Evolutionary conservation across 2,329 filamentous ascomycete genomes (phyloP), one percentile per base, ranked within the genome.

Genomic region (Coniochaeta sp.): DNA sequence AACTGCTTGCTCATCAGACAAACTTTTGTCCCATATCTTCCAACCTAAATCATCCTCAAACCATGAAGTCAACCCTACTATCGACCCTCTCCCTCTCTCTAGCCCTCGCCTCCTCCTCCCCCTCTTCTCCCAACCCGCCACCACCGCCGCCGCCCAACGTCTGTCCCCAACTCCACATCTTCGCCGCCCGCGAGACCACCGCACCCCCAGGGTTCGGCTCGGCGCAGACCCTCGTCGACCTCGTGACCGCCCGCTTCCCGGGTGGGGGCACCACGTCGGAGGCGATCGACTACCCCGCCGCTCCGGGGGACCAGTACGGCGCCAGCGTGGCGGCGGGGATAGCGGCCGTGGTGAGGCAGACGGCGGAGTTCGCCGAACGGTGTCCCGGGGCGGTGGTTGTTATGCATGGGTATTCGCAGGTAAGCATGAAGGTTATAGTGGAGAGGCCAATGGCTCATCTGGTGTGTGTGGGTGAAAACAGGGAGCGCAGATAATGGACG

Each of bases 401-500:
- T 7, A 65, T 83, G 52, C 78, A 83, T 47, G 81, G 81, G 42
- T 84, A 84, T 61, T 82, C 78, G 4, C 80, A 83, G 69, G 78
- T 78, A 60, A 20, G 67, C 50, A n/a, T 10, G 28, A 30, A 38
- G n/a, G n/a, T 22, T 30, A 1, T 10, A 7, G 12, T 18, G 30
- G 40, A 35, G 22, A 40, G 6, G 24, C 47, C 33, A 24, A 42
- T 12, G 22, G 7, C n/a, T n/a, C n/a, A n/a, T n/a, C n/a, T n/a
- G 6, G 27, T 30, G 12, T 30, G 27, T 30, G 27, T 30, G 6
- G 6, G 12, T 12, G 27, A 30, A 30, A 33, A 18, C 26, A 82
- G 76, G 81, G 81, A 38, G 79, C 75, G 31, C 78, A 85, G 65
- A 83, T 84, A 53, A 75, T 80, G 59, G 81, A 84, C 58, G 77